Percentiles rank a stretch among this genome's conserved stretches.
Conservation (phyloP, 257 asterid species). For the Lycium barbarum region DNA sequence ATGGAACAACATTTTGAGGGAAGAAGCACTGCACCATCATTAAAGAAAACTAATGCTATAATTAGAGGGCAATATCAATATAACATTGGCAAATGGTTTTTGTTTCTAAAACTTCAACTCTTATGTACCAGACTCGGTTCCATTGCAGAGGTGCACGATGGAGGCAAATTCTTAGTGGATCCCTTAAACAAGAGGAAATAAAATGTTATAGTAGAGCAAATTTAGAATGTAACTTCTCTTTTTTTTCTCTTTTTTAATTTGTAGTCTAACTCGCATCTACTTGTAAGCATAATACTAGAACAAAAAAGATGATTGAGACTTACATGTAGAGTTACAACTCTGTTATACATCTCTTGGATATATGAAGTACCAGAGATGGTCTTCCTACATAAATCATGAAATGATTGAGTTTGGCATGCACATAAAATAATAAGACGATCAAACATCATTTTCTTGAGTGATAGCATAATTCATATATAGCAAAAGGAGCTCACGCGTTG, state of each 20-base stretch:
- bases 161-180: slow-evolving; percentile 68
- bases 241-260: not conserved
- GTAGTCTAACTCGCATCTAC: not conserved
- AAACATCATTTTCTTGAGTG: no score
- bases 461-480: no score
- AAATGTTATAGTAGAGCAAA: not conserved
- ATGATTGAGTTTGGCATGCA: slow-evolving; percentile 35
- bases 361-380: slow-evolving; percentile 66
- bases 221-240: no score
- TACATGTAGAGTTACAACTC: slow-evolving; percentile 75
- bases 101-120: not conserved
- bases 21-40: slow-evolving; percentile 12
- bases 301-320: slow-evolving; percentile 11
- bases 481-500: slow-evolving; percentile 57
- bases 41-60: not conserved
- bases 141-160: slow-evolving; percentile 65
- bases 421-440: slow-evolving; percentile 39
- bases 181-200: slow-evolving; percentile 51
- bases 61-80: not conserved
- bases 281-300: no score
- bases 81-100: no score
- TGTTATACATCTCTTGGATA: slow-evolving; percentile 56
- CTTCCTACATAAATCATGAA: slow-evolving; percentile 43
- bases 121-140: slow-evolving; percentile 64
- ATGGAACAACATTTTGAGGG: not conserved